Evolutionary conservation across 164 flowering plant genomes (phyloP).

Genomic region (Piper longum): DNA sequence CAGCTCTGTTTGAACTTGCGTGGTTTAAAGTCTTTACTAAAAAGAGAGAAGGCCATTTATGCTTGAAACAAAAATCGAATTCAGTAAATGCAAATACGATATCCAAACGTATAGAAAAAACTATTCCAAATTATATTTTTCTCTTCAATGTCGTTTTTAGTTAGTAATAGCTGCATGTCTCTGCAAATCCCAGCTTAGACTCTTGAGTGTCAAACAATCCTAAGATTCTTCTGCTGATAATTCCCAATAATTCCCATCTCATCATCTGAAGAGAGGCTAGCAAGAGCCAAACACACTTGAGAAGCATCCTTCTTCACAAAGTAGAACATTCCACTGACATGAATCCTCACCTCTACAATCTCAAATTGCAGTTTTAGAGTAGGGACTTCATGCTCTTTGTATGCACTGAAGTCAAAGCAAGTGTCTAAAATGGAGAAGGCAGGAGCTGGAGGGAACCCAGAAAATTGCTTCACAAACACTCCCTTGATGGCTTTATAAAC

Average conservation of each 20-base stretch:
- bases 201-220: conserved; percentile 55
- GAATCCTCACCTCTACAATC: conserved; percentile 42
- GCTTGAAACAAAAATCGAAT: too few species aligned
- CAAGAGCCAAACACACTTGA: conserved; percentile 74
- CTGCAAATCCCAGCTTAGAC: conserved; percentile 61
- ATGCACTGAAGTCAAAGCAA: conserved; percentile 55
- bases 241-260: conserved; percentile 66
- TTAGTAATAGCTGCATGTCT: conserved; percentile 37
- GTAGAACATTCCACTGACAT: conserved; percentile 55
- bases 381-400: conserved; percentile 52
- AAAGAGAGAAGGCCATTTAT: too few species aligned
- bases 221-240: conserved; percentile 68
- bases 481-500: conserved; percentile 40
- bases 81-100: too few species aligned
- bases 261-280: conserved; percentile 58
- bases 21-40: too few species aligned
- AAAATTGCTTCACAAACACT: conserved; percentile 60
- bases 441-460: conserved; percentile 56
- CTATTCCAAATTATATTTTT: background rate
- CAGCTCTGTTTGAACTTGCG: too few species aligned
- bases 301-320: conserved; percentile 59
- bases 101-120: background rate
- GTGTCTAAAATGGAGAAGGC: conserved; percentile 62
- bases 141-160: background rate
- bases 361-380: conserved; percentile 44